Percentiles rank a stretch among this genome's conserved stretches.
Conservation (phyloP, 441 rosid genomes). For the Pelargonium myrrhifolium region DNA sequence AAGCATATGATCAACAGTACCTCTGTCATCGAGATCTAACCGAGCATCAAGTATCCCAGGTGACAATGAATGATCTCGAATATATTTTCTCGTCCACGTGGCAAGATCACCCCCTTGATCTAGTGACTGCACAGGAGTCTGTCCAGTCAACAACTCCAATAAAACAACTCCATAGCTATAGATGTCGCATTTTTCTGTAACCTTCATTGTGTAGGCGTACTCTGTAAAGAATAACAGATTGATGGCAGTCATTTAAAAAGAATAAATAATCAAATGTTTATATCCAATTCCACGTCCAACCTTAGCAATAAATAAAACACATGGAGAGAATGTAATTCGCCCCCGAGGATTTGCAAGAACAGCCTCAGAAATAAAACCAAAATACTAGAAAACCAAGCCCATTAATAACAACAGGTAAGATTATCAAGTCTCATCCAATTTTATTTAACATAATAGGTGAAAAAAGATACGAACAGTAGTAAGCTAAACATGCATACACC, state of each 20-base stretch:
- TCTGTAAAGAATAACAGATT: conserved; percentile 33
- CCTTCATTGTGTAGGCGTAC: conserved; percentile 94
- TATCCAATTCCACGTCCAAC: neutral
- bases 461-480: too few relatives aligned
- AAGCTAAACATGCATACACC: too few relatives aligned
- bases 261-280: conserved; percentile 6
- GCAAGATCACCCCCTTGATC: conserved; percentile 91
- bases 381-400: too few relatives aligned
- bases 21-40: conserved; percentile 53
- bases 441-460: too few relatives aligned
- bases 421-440: too few relatives aligned
- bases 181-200: conserved; percentile 91
- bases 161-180: conserved; percentile 93
- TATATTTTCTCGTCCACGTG: conserved; percentile 52
- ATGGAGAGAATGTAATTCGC: too few relatives aligned
- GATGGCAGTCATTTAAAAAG: conserved; percentile 7
- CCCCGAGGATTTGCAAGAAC: too few relatives aligned
- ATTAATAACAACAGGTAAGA: too few relatives aligned
- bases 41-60: conserved; percentile 58
- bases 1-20: conserved; percentile 59
- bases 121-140: conserved; percentile 72
- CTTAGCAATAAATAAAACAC: neutral
- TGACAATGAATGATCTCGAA: conserved; percentile 48
- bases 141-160: conserved; percentile 79
- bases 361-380: too few relatives aligned